A percentile compares a stretch with the other conserved stretches of the same genome.
These are phyloP conservation scores for Leptographium procerum DNA, from an alignment of 2,329 filamentous ascomycete species.

Conservation along the genomic window DNA sequence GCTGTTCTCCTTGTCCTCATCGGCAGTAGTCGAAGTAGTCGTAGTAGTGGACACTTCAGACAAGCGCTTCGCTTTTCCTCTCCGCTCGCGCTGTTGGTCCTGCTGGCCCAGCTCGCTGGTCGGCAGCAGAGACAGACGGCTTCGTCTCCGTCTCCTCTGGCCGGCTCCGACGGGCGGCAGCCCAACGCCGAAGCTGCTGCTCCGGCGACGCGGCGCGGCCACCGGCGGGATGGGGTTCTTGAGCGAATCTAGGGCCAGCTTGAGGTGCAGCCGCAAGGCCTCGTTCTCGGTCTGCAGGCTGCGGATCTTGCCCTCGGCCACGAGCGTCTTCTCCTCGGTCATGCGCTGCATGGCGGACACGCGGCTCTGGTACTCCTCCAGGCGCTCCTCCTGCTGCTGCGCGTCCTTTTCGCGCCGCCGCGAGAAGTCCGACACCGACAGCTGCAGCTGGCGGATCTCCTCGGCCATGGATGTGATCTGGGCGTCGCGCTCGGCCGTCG, in stretches of 20 bases:
- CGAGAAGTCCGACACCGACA: slow-evolving; percentile 55
- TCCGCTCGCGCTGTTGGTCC: too few species aligned
- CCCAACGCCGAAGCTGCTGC: slow-evolving; percentile 12
- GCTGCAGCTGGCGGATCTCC: slow-evolving; percentile 77
- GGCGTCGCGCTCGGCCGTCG: slow-evolving; percentile 83
- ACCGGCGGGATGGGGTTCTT: slow-evolving; percentile 79
- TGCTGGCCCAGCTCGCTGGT: too few species aligned
- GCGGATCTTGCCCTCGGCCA: slow-evolving; percentile 88
- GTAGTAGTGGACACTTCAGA: too few species aligned
- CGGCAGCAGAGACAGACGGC: slow-evolving; percentile 9
- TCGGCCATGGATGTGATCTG: slow-evolving; percentile 93
- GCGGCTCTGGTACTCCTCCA: slow-evolving; percentile 91
- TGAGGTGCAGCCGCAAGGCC: slow-evolving; percentile 74
- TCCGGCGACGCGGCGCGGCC: slow-evolving; percentile 18
- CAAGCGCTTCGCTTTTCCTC: background rate
- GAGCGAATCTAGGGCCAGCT: slow-evolving; percentile 72
- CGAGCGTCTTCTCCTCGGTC: slow-evolving; percentile 88
- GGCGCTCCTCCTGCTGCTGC: slow-evolving; percentile 59
- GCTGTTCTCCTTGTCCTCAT: too few species aligned
- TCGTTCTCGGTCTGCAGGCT: slow-evolving; percentile 85
- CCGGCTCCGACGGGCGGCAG: too few species aligned
- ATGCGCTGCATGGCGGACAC: slow-evolving; percentile 84
- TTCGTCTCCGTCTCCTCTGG: slow-evolving; percentile 3
- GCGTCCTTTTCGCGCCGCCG: slow-evolving; percentile 65
- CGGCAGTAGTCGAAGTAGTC: too few species aligned